A percentile compares a stretch with the other conserved stretches of the same genome.
Evolutionary conservation across 257 asterid genomes (phyloP).

Genomic region (Plantago major): DNA sequence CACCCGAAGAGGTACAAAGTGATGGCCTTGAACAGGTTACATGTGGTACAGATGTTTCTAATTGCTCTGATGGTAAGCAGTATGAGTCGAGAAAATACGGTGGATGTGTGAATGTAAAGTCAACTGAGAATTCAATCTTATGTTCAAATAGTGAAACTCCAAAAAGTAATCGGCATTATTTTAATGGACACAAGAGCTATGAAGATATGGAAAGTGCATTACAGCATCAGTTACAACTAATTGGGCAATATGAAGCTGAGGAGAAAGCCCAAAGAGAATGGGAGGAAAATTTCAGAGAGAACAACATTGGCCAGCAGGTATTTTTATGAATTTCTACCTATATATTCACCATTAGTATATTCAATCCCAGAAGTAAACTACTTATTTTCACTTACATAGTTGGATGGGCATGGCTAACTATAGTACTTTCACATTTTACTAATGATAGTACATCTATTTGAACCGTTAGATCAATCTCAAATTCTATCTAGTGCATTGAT

Average conservation of each 20-base stretch:
- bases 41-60: conserved; percentile 34
- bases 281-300: conserved; percentile 83
- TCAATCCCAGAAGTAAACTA: too few species aligned
- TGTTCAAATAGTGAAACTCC: conserved; percentile 26
- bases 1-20: conserved; percentile 40
- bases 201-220: conserved; percentile 57
- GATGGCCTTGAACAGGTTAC: conserved; percentile 29
- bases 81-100: conserved; percentile 27
- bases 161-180: conserved; percentile 26
- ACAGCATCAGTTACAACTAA: conserved; percentile 55
- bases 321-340: neutral
- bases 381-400: too few species aligned
- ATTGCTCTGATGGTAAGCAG: conserved; percentile 35
- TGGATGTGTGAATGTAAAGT: conserved; percentile 29
- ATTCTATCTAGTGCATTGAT: too few species aligned
- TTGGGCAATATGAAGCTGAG: conserved; percentile 57
- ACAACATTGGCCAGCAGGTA: conserved; percentile 58
- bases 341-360: too few species aligned
- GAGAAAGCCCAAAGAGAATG: conserved; percentile 84
- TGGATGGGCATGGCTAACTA: too few species aligned
- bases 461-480: too few species aligned
- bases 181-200: conserved; percentile 30
- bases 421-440: too few species aligned
- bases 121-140: conserved; percentile 13
- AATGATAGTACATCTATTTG: too few species aligned